Conservation (phyloP, 2,329 filamentous ascomycete genomes). For the Elsinoe necatrix region DNA sequence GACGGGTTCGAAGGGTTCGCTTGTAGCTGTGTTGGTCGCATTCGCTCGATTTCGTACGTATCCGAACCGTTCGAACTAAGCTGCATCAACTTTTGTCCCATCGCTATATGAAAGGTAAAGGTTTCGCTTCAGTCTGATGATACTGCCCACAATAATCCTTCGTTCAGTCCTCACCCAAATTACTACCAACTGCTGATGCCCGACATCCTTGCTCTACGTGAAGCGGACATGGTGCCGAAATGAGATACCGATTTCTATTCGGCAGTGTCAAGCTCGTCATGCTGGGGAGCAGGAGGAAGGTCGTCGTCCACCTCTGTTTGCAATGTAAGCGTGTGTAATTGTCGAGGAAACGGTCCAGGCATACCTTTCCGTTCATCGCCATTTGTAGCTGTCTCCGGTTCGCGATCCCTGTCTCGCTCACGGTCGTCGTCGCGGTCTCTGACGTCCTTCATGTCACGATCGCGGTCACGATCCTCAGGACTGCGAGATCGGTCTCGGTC, state of each 20-base stretch:
- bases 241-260: constrained; percentile 46
- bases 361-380: constrained; percentile 85
- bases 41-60: constrained; percentile 8
- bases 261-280: constrained; percentile 93
- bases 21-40: neutral
- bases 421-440: constrained; percentile 48
- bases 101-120: neutral
- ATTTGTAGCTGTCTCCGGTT: constrained; percentile 39
- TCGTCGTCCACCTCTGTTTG: constrained; percentile 45
- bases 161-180: neutral
- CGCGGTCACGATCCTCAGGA: constrained; percentile 57
- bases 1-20: neutral
- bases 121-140: constrained; percentile 2
- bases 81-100: constrained; percentile 13
- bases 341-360: neutral
- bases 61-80: constrained; percentile 14
- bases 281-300: constrained; percentile 72
- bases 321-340: neutral
- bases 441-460: constrained; percentile 48
- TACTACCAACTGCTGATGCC: constrained; percentile 4
- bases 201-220: constrained; percentile 6
- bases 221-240: constrained; percentile 7
- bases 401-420: constrained; percentile 38
- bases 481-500: constrained; percentile 67
- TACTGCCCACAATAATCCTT: constrained; percentile 7